Evolutionary conservation across 306 rosid species (phyloP).

Genomic region (Rosa lucieae): DNA sequence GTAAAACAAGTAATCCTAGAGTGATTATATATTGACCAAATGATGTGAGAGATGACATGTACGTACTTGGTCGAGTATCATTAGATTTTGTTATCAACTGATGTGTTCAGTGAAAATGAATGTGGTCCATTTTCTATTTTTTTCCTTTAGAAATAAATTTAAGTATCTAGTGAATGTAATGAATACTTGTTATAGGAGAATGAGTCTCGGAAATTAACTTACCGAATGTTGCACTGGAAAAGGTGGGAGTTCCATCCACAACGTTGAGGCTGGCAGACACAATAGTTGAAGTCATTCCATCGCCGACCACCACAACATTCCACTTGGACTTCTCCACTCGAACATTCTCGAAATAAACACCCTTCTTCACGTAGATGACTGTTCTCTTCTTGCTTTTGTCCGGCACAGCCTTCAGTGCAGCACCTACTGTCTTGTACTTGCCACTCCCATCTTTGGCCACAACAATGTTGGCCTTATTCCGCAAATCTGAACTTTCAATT

Average conservation of each 20-base stretch:
- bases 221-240: constrained; percentile 78
- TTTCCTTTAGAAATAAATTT: too few species aligned
- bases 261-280: constrained; percentile 56
- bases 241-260: constrained; percentile 83
- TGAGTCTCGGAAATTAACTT: constrained; percentile 3
- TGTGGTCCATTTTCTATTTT: too few species aligned
- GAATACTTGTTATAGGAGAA: too few species aligned
- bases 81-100: too few species aligned
- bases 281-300: constrained; percentile 59
- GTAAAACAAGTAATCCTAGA: too few species aligned
- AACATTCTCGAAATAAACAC: constrained; percentile 61
- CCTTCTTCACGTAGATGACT: constrained; percentile 70
- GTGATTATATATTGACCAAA: too few species aligned
- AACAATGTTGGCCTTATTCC: constrained; percentile 36
- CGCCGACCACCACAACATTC: constrained; percentile 80
- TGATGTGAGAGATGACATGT: too few species aligned
- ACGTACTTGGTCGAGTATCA: too few species aligned
- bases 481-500: constrained; percentile 27
- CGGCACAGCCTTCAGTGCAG: constrained; percentile 57
- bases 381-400: constrained; percentile 52
- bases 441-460: constrained; percentile 59
- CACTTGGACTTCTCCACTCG: constrained; percentile 58
- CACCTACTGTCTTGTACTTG: constrained; percentile 49
- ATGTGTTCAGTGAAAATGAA: too few species aligned
- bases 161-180: background rate